Base-by-base conservation (phyloP, 495 filamentous ascomycete species). In the Ramalina intermedia region DNA sequence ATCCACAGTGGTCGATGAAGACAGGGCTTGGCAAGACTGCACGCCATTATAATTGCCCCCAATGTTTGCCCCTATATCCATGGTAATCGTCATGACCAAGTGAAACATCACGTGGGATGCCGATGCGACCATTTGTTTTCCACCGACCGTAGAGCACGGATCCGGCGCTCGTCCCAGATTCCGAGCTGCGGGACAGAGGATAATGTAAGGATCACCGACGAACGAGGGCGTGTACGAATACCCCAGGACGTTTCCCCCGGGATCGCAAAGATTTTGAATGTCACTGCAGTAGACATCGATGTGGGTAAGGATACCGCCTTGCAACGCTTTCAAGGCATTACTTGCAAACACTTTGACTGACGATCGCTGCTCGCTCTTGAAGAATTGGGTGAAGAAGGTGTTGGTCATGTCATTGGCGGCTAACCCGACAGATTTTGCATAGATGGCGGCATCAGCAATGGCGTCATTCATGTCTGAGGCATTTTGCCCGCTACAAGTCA, bases 91-190 rank as follows among this genome's bases (percentile, higher is more conserved):
- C 14, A 52, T 21, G 16, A 52, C 27, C 43, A 52, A 24, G 26
- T 52, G 49, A 2, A 52, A 41, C 36, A 52, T 20, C 20, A 52
- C 49, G 23, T 47, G 43, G 20, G 49, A 40, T 9, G 35, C 29
- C 29, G 49, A 24, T 5, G 49, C 49, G 26, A 36, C 29, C 35
- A 47, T 35, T 27, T 47, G 18, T 11, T 13, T 16, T 21, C 43
- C 49, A 24, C 35, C 20, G 26, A 33, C 29, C 20, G 36, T 23
- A 29, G 49, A 9, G 49, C 49, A 52, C 16, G 49, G 49, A 13
- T 13, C 14, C 12, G 43, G 49, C 13, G 43, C 43, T 17, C 42
- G 20, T 17, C 41, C 27, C n/a, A 52, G 42, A 11, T 9, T 29
- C 23, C 17, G 16, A 6, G 49, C 49, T 24, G 33, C 20, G 18